Evolutionary conservation across 805 yeast species (phyloP).

Genomic region (Lachancea waltii): DNA sequence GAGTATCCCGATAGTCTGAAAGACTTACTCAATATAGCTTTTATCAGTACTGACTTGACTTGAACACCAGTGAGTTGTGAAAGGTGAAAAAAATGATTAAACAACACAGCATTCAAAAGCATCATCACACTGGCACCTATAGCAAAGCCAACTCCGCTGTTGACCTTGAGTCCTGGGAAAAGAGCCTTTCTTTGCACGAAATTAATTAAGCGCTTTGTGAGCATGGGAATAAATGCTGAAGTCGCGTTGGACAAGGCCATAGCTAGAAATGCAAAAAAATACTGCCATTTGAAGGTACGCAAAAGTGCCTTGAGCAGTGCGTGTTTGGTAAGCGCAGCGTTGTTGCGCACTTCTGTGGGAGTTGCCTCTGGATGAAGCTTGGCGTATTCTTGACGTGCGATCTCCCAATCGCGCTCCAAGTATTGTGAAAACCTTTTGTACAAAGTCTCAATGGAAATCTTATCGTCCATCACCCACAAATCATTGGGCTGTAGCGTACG

Average conservation of each 20-base stretch:
- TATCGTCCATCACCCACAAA: constrained; percentile 42
- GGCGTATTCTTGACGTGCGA: constrained; percentile 30
- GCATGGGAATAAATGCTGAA: constrained; percentile 54
- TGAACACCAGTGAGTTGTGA: constrained; percentile 64
- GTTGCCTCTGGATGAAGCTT: constrained; percentile 32
- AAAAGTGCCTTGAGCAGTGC: constrained; percentile 40
- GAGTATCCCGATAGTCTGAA: constrained; percentile 54
- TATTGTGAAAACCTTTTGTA: constrained; percentile 33
- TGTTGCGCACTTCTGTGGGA: constrained; percentile 35
- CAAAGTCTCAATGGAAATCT: constrained; percentile 38
- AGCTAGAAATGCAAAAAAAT: constrained; percentile 37
- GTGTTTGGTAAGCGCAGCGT: constrained; percentile 23
- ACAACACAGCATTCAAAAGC: constrained; percentile 39
- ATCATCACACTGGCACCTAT: constrained; percentile 60
- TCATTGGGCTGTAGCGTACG: constrained; percentile 64
- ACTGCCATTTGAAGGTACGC: constrained; percentile 45
- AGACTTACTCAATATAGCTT: constrained; percentile 63
- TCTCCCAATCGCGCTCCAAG: constrained; percentile 31
- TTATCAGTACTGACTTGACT: constrained; percentile 62
- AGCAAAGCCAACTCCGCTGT: constrained; percentile 69
- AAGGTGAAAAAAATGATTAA: constrained; percentile 59
- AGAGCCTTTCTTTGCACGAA: constrained; percentile 50
- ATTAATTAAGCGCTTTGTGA: constrained; percentile 56
- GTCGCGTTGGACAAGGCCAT: constrained; percentile 44
- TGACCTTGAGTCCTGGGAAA: constrained; percentile 38